Conservation (phyloP, 1,139 yeast genomes). For the Taphrina sp. region DNA sequence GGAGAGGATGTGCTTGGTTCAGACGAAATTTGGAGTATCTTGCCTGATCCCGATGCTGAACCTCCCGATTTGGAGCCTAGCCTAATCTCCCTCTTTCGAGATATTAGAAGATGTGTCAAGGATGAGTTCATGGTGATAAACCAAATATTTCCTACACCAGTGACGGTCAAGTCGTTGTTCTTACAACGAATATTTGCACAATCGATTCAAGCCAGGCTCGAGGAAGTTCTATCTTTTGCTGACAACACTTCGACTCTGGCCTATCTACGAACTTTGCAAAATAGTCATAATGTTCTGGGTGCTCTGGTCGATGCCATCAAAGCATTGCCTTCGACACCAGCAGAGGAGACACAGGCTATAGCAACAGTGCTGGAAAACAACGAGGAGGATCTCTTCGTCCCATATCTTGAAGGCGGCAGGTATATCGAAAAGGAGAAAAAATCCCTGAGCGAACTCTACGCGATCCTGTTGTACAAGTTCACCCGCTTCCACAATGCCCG, state of each 20-base stretch:
- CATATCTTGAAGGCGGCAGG: slow-evolving; percentile 63
- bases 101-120: slow-evolving; percentile 53
- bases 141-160: slow-evolving; percentile 68
- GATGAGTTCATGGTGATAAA: slow-evolving; percentile 72
- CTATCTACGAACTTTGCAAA: slow-evolving; percentile 72
- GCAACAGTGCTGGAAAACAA: slow-evolving; percentile 66
- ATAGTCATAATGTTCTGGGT: slow-evolving; percentile 60
- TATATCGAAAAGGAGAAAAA: slow-evolving; percentile 75
- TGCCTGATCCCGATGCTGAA: slow-evolving; percentile 51
- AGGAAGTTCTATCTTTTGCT: slow-evolving; percentile 62
- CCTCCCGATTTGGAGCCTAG: slow-evolving; percentile 47
- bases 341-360: slow-evolving; percentile 42
- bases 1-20: slow-evolving; percentile 45
- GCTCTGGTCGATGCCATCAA: slow-evolving; percentile 66
- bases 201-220: slow-evolving; percentile 64
- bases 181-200: slow-evolving; percentile 78
- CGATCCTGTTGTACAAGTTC: slow-evolving; percentile 40
- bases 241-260: slow-evolving; percentile 66
- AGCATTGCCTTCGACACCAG: slow-evolving; percentile 46
- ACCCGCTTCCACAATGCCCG: slow-evolving; percentile 31
- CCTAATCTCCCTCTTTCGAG: slow-evolving; percentile 48
- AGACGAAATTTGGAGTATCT: slow-evolving; percentile 50
- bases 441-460: slow-evolving; percentile 62
- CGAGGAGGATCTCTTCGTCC: slow-evolving; percentile 67
- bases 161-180: slow-evolving; percentile 66